A percentile compares a stretch with the other conserved stretches of the same genome.
Conservation (phyloP, 75 land plant genomes). For the Chamaecyparis obtusa region DNA sequence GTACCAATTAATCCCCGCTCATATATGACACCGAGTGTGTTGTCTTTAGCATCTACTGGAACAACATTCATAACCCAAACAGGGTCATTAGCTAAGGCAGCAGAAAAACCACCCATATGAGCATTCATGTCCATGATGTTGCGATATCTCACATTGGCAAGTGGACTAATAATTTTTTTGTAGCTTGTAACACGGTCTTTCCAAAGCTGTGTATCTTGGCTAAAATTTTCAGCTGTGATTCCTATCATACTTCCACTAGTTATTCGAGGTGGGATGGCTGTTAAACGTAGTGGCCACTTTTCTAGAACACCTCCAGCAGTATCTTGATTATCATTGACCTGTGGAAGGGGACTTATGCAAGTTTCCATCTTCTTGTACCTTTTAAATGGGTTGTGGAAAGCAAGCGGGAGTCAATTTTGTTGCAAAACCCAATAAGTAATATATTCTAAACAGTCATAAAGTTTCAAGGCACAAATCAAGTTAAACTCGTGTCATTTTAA, state of each 20-base stretch:
- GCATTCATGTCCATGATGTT: slow-evolving; percentile 90
- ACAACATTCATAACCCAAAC: slow-evolving; percentile 92
- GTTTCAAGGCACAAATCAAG: not conserved
- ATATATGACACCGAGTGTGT: slow-evolving; percentile 85
- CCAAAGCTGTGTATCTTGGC: slow-evolving; percentile 44
- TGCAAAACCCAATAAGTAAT: not conserved
- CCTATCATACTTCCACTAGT: slow-evolving; percentile 49
- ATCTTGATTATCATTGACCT: slow-evolving; percentile 34
- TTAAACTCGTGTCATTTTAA: not conserved
- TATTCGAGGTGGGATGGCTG: slow-evolving; percentile 50
- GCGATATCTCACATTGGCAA: slow-evolving; percentile 61
- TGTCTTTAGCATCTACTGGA: slow-evolving; percentile 47
- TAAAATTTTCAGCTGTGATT: slow-evolving; percentile 32
- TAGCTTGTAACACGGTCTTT: slow-evolving; percentile 35
- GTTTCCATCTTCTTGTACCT: slow-evolving; percentile 80
- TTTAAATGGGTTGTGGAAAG: not conserved
- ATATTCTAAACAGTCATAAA: not conserved
- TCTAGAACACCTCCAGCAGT: slow-evolving; percentile 47
- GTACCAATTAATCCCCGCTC: slow-evolving; percentile 88
- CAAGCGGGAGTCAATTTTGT: not conserved
- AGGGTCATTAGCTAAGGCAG: slow-evolving; percentile 64
- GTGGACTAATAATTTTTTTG: slow-evolving; percentile 31
- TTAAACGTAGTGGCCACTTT: slow-evolving; percentile 42
- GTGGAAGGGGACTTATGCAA: slow-evolving; percentile 81
- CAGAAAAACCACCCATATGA: slow-evolving; percentile 78